Conservation (phyloP, 176 grass and related monocot species). For the Oryza glaberrima region DNA sequence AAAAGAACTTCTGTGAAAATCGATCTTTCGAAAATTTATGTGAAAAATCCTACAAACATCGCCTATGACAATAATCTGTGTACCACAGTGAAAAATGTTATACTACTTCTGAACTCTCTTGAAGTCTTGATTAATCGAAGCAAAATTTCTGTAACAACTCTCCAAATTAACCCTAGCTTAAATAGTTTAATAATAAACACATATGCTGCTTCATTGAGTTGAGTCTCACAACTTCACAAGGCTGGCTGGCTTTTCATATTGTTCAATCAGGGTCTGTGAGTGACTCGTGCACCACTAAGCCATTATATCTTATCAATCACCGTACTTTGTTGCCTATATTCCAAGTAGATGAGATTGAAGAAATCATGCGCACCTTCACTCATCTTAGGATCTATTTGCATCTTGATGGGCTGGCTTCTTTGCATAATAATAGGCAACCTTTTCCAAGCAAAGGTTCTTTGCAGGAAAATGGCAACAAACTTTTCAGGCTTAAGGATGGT, state of each 20-base stretch:
- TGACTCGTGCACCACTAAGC: neutral
- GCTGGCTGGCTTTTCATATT: neutral
- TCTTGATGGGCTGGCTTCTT: neutral
- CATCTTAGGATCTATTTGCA: neutral
- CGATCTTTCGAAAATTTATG: neutral
- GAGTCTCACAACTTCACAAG: neutral
- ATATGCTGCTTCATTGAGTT: neutral
- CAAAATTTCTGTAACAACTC: neutral
- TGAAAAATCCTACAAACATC: neutral
- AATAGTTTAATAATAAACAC: neutral
- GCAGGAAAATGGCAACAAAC: neutral
- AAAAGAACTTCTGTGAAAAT: neutral
- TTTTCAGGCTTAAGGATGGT: neutral
- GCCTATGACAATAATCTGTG: neutral
- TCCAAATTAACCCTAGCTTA: neutral
- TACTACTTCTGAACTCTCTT: neutral
- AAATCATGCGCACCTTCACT: neutral
- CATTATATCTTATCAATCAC: neutral
- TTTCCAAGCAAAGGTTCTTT: neutral
- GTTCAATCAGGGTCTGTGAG: constrained; percentile 1
- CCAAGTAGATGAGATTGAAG: neutral
- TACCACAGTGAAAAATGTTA: neutral
- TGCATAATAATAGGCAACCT: neutral
- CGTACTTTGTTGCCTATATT: neutral
- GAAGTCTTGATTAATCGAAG: neutral